Evolutionary conservation across 2,329 filamentous ascomycete species (phyloP).

Genomic region (Alternaria conjuncta): DNA sequence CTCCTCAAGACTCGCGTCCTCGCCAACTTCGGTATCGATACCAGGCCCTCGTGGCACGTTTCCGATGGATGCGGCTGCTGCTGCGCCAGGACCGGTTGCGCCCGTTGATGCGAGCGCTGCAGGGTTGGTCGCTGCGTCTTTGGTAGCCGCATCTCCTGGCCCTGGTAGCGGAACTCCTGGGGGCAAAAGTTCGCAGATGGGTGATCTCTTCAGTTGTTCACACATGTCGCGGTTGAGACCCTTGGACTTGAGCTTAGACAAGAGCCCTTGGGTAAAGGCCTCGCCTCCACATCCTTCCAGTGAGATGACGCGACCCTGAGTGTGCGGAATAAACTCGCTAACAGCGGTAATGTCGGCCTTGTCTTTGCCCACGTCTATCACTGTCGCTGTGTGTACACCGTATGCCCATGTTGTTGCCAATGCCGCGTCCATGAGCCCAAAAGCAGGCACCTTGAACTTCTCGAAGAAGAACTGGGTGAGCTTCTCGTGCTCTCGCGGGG

Average conservation of each 20-base stretch:
- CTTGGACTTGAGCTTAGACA: constrained; percentile 67
- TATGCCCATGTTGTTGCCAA: constrained; percentile 83
- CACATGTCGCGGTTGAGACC: constrained; percentile 68
- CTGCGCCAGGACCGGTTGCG: constrained; percentile 54
- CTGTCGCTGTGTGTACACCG: constrained; percentile 78
- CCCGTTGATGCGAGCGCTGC: constrained; percentile 64
- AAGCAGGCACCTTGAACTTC: constrained; percentile 91
- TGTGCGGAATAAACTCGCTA: constrained; percentile 78
- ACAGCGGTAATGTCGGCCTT: constrained; percentile 95
- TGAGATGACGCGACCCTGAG: constrained; percentile 67
- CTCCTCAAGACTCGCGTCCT: constrained; percentile 58
- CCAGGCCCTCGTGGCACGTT: constrained; percentile 61
- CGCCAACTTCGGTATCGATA: constrained; percentile 61
- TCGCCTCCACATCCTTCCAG: constrained; percentile 80
- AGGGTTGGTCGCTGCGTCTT: constrained; percentile 55
- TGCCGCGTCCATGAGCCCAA: constrained; percentile 88
- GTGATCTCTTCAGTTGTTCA: constrained; percentile 68
- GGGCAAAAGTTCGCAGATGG: constrained; percentile 67
- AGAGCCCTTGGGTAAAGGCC: constrained; percentile 77
- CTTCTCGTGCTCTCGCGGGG: constrained; percentile 81
- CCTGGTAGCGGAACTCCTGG: constrained; percentile 61
- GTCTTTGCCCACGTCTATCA: constrained; percentile 88
- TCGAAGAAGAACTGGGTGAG: constrained; percentile 96
- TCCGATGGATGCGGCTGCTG: constrained; percentile 51
- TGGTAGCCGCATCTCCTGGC: constrained; percentile 51